phyloP scores from a whole-genome alignment of 805 yeast species.

The Schwanniomyces occidentalis region DNA sequence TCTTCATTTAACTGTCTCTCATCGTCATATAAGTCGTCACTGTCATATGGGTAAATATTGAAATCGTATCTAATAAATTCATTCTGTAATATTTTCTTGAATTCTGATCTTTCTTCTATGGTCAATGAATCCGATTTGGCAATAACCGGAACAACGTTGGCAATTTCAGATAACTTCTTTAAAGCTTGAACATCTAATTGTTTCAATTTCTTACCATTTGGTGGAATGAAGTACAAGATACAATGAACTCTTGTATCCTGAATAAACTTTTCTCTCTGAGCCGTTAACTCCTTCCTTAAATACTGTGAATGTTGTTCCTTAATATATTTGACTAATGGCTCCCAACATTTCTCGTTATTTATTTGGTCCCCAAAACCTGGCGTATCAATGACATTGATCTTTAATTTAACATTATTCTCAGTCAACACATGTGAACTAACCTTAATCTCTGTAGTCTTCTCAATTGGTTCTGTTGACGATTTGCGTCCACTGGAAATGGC shows the following conservation, averaged over 20 bases:
- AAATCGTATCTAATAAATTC: constrained; percentile 75
- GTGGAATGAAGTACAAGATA: constrained; percentile 85
- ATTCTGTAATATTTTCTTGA: constrained; percentile 73
- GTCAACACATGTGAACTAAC: constrained; percentile 66
- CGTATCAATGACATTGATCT: constrained; percentile 88
- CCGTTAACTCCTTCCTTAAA: constrained; percentile 90
- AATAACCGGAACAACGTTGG: constrained; percentile 92
- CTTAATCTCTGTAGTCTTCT: constrained; percentile 83
- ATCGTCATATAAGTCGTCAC: constrained; percentile 66
- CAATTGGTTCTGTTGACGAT: constrained; percentile 66
- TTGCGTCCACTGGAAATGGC: constrained; percentile 74
- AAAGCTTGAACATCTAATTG: constrained; percentile 81
- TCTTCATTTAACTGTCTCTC: constrained; percentile 73
- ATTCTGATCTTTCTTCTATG: constrained; percentile 73
- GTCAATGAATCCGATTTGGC: constrained; percentile 93
- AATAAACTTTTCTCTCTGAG: constrained; percentile 81
- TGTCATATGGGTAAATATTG: constrained; percentile 82
- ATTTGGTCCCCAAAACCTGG: constrained; percentile 98
- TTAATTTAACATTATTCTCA: constrained; percentile 86
- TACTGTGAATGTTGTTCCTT: constrained; percentile 93
- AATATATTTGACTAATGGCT: constrained; percentile 88
- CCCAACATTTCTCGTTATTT: constrained; percentile 95
- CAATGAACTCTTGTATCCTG: constrained; percentile 93
- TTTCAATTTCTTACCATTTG: constrained; percentile 82
- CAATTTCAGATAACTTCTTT: constrained; percentile 81